These are phyloP conservation scores for Scheffersomyces ergatensis DNA, from an alignment of 805 yeast genomes.

Conservation along the genomic window DNA sequence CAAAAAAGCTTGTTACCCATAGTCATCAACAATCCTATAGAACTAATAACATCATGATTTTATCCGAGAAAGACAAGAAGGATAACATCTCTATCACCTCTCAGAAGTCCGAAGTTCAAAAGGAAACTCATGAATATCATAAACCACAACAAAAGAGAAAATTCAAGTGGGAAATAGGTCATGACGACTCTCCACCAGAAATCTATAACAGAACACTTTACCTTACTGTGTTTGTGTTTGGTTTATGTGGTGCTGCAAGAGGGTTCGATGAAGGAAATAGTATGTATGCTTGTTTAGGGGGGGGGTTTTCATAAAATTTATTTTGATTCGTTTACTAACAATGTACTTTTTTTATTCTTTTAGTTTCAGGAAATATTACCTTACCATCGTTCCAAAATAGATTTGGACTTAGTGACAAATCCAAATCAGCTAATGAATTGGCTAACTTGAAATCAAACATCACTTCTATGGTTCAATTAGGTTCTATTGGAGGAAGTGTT, in stretches of 20 bases:
- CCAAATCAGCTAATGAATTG: slow-evolving; percentile 25
- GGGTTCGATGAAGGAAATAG: slow-evolving; percentile 55
- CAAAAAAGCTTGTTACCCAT: background rate
- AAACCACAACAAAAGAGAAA: slow-evolving; percentile 2
- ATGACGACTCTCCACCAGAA: slow-evolving; percentile 28
- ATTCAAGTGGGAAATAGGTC: slow-evolving; percentile 20
- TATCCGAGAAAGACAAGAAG: background rate
- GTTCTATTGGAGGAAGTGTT: slow-evolving; percentile 46
- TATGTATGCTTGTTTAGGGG: slow-evolving; percentile 2
- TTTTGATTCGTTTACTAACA: background rate
- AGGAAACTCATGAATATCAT: background rate
- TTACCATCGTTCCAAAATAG: slow-evolving; percentile 38
- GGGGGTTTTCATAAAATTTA: too few species aligned
- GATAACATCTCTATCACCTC: background rate
- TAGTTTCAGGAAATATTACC: slow-evolving; percentile 40
- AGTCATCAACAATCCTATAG: background rate
- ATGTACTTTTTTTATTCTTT: too few species aligned
- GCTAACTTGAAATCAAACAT: slow-evolving; percentile 51
- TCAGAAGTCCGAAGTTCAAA: background rate
- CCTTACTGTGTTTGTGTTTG: slow-evolving; percentile 45
- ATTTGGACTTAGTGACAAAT: slow-evolving; percentile 41
- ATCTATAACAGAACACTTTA: slow-evolving; percentile 45
- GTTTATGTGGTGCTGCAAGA: slow-evolving; percentile 52
- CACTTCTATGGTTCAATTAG: slow-evolving; percentile 56
- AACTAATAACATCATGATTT: background rate